phyloP scores from a whole-genome alignment of 129 eudicot species.

The Kitagawia praeruptora region DNA sequence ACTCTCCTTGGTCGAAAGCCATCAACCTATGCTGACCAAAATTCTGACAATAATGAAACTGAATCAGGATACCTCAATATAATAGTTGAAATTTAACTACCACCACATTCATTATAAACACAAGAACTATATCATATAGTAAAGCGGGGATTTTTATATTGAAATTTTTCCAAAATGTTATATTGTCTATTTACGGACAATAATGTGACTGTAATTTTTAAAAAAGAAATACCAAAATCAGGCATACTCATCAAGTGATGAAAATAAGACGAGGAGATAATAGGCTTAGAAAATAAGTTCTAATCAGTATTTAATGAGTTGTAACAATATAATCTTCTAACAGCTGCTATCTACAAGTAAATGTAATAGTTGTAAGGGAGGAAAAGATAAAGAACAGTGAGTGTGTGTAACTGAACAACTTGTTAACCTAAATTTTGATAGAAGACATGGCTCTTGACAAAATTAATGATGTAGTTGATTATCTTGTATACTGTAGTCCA shows the following conservation, averaged over 20 bases:
- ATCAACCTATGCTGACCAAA: conserved; percentile 60
- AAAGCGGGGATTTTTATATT: background rate
- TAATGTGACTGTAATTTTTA: background rate
- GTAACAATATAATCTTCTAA: background rate
- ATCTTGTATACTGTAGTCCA: background rate
- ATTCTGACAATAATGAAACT: conserved; percentile 32
- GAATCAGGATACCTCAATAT: background rate
- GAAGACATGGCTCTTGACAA: background rate
- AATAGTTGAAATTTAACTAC: background rate
- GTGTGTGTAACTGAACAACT: background rate
- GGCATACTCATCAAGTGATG: background rate
- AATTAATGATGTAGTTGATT: background rate
- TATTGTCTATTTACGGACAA: background rate
- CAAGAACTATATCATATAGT: background rate
- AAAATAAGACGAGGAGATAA: background rate
- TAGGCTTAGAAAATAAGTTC: background rate
- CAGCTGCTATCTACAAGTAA: background rate
- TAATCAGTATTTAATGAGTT: background rate
- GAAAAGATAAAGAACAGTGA: background rate
- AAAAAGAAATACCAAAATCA: background rate
- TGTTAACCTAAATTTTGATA: background rate
- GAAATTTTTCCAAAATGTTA: background rate
- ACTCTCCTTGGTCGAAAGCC: conserved; percentile 83
- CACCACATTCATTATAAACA: background rate
- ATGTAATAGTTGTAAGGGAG: background rate